phyloP scores from a whole-genome alignment of 768 basidiomycete genomes.

The Kwoniella europaea region DNA sequence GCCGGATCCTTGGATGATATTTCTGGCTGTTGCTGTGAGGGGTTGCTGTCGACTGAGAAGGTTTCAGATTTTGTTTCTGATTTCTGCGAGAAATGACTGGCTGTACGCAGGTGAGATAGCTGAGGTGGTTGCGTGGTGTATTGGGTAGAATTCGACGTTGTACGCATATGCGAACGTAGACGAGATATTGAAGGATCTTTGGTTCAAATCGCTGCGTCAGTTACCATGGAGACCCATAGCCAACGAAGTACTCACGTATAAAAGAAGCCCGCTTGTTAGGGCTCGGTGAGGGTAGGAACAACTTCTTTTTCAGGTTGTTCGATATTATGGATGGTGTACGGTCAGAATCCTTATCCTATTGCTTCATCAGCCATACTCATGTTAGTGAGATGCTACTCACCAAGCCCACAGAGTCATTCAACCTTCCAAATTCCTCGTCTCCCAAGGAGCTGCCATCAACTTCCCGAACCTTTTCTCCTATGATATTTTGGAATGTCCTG shows the following conservation, averaged over 20 bases:
- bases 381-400: slow-evolving; percentile 1
- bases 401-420: slow-evolving; percentile 18
- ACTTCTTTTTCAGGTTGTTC: neutral
- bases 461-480: slow-evolving; percentile 15
- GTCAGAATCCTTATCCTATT: slow-evolving; percentile 10
- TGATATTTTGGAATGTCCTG: slow-evolving; percentile 18
- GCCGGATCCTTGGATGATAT: slow-evolving; percentile 22
- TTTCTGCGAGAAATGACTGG: slow-evolving; percentile 46
- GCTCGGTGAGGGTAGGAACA: slow-evolving; percentile 13
- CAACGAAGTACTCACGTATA: slow-evolving; percentile 24
- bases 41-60: slow-evolving; percentile 14
- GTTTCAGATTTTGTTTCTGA: slow-evolving; percentile 37
- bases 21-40: neutral
- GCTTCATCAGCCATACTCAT: neutral
- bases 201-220: neutral
- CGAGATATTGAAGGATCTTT: slow-evolving; percentile 50
- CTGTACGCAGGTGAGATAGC: slow-evolving; percentile 29
- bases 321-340: slow-evolving; percentile 20
- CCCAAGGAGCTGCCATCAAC: slow-evolving; percentile 7
- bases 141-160: slow-evolving; percentile 43
- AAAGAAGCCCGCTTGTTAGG: slow-evolving; percentile 31
- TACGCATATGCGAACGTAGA: slow-evolving; percentile 55
- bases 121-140: slow-evolving; percentile 30
- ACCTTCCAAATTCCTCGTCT: slow-evolving; percentile 31
- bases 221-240: neutral